Conservation (phyloP, 768 basidiomycete species). For the Boletales sp. region DNA sequence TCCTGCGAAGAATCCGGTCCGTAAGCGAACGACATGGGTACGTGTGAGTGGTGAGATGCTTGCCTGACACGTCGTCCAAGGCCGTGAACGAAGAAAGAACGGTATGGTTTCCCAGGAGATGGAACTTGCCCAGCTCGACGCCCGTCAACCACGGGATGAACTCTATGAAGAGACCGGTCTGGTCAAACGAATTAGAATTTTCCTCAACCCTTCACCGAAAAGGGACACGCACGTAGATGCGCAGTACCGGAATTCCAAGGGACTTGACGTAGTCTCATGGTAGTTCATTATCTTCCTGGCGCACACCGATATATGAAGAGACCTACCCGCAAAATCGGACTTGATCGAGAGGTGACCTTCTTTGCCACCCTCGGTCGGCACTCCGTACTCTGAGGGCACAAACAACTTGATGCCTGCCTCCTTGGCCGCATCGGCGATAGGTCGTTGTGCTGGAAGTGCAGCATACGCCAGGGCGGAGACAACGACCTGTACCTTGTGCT, state of each 20-base stretch:
- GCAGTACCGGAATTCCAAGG: constrained; percentile 26
- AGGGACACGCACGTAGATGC: constrained; percentile 30
- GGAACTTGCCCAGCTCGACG: constrained; percentile 26
- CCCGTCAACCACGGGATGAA: constrained; percentile 29
- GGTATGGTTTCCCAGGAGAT: constrained; percentile 32
- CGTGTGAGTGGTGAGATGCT: not conserved
- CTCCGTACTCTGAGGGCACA: constrained; percentile 37
- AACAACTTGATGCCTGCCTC: constrained; percentile 36
- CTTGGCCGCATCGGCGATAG: constrained; percentile 35
- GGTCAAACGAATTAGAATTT: not conserved
- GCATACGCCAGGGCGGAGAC: constrained; percentile 31
- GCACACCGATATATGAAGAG: not conserved
- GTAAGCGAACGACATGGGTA: not conserved
- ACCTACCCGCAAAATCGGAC: constrained; percentile 27
- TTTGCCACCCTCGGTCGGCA: constrained; percentile 32
- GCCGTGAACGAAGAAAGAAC: constrained; percentile 29
- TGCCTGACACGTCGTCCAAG: constrained; percentile 34
- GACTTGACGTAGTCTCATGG: constrained; percentile 28
- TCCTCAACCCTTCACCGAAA: not conserved
- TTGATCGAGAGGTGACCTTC: constrained; percentile 25
- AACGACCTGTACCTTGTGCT: constrained; percentile 34
- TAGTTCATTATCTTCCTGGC: not conserved
- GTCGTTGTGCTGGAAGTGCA: constrained; percentile 23
- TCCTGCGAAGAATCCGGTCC: constrained; percentile 19
- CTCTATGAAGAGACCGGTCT: constrained; percentile 35